These are phyloP conservation scores for Ophiocordyceps sinensis DNA, from an alignment of 2,329 filamentous ascomycete genomes.

Conservation along the genomic window DNA sequence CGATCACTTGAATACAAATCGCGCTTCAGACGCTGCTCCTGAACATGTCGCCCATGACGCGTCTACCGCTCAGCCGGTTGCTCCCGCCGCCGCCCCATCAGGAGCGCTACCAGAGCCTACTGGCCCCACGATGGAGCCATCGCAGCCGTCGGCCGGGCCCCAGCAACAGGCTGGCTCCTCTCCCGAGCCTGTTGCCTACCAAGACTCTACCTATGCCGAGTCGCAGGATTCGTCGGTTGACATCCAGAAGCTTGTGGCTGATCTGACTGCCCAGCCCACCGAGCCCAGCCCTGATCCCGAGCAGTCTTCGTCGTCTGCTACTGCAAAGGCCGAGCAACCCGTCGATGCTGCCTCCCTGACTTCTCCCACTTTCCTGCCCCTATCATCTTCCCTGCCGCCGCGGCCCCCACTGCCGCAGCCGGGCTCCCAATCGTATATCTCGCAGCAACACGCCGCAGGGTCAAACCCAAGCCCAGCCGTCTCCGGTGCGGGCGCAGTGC, in stretches of 20 bases:
- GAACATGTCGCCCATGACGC: conserved; percentile 16
- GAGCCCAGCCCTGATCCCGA: conserved; percentile 16
- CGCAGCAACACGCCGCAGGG: conserved; percentile 20
- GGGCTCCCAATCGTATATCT: conserved; percentile 20
- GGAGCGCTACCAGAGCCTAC: conserved; percentile 12
- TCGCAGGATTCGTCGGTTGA: conserved; percentile 18
- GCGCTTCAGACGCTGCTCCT: conserved; percentile 14
- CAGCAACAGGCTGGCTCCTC: conserved; percentile 7
- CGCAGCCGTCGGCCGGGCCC: conserved; percentile 9
- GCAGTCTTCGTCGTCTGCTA: conserved; percentile 5
- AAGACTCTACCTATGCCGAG: conserved; percentile 13
- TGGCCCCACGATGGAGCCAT: conserved; percentile 4
- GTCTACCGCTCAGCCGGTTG: conserved; percentile 10
- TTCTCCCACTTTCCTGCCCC: conserved; percentile 18
- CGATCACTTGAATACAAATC: conserved; percentile 20
- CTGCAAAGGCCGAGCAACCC: conserved; percentile 11
- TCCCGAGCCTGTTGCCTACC: conserved; percentile 12
- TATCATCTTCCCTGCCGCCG: conserved; percentile 30
- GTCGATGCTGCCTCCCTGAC: conserved; percentile 15
- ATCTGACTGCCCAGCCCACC: conserved; percentile 21
- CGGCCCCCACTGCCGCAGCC: conserved; percentile 27
- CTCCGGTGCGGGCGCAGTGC: conserved; percentile 11
- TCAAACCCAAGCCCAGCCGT: conserved; percentile 16
- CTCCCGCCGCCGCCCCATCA: conserved; percentile 8
- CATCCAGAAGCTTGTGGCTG: conserved; percentile 26